These are phyloP conservation scores for Backusella luteola DNA, from an alignment of 192 early-diverging fungal species.

Conservation along the genomic window DNA sequence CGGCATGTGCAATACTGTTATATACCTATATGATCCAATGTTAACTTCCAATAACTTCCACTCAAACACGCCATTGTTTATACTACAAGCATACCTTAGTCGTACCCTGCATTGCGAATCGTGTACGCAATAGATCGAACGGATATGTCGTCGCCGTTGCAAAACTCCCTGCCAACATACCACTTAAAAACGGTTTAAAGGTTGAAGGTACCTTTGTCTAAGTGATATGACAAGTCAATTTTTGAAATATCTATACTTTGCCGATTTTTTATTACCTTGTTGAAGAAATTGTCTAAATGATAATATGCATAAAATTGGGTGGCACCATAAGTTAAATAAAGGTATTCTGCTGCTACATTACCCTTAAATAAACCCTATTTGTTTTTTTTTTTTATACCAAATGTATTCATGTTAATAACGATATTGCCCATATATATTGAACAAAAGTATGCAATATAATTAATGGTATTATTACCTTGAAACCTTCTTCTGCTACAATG, in stretches of 20 bases:
- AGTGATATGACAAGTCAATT: not conserved
- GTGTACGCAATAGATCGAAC: slow-evolving; percentile 89
- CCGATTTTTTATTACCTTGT: slow-evolving; percentile 11
- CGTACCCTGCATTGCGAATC: slow-evolving; percentile 86
- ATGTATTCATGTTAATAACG: not conserved
- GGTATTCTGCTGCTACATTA: slow-evolving; percentile 86
- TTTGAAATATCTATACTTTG: not conserved
- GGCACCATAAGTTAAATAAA: slow-evolving; percentile 89
- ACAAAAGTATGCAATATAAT: not conserved
- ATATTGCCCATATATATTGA: not conserved
- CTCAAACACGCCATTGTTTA: not conserved
- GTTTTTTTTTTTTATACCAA: not conserved
- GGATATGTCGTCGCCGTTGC: slow-evolving; percentile 89
- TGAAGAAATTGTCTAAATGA: slow-evolving; percentile 45
- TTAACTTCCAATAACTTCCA: not conserved
- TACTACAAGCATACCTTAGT: slow-evolving; percentile 34
- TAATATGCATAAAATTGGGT: slow-evolving; percentile 80
- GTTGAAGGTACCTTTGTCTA: slow-evolving; percentile 21
- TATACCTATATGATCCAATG: slow-evolving; percentile 52
- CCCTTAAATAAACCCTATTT: slow-evolving; percentile 84
- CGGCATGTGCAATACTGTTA: slow-evolving; percentile 60
- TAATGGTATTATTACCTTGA: slow-evolving; percentile 50
- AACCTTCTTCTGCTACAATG: slow-evolving; percentile 79
- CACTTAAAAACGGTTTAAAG: slow-evolving; percentile 63
- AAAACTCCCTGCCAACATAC: slow-evolving; percentile 70